Conservation (phyloP, 768 basidiomycete genomes). For the Lactifluus volemus region DNA sequence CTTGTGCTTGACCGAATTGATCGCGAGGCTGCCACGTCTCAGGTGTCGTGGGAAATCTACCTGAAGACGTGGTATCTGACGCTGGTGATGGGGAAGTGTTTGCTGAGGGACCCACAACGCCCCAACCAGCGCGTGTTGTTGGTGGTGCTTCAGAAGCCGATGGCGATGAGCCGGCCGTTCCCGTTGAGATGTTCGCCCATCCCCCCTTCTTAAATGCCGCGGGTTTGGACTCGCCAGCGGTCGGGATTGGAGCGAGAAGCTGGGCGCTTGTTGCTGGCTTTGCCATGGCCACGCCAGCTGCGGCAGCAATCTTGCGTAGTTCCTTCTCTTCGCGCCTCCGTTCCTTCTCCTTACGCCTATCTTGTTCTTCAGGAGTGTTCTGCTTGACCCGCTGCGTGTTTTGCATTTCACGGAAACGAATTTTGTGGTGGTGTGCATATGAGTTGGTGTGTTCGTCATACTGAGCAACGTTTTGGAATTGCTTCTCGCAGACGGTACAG, state of each 20-base stretch:
- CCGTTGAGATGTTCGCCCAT: slow-evolving; percentile 8
- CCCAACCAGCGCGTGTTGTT: slow-evolving; percentile 34
- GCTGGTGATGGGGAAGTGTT: not conserved
- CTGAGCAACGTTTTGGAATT: slow-evolving; percentile 78
- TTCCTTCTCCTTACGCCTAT: slow-evolving; percentile 79
- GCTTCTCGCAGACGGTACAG: slow-evolving; percentile 77
- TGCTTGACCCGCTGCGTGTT: slow-evolving; percentile 47
- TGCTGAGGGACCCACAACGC: slow-evolving; percentile 32
- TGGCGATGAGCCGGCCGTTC: not conserved
- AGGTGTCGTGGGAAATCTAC: not conserved
- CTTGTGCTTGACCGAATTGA: not conserved
- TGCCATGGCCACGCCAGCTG: slow-evolving; percentile 63
- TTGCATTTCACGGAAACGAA: slow-evolving; percentile 76
- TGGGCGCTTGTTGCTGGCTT: slow-evolving; percentile 26
- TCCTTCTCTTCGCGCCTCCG: slow-evolving; percentile 81
- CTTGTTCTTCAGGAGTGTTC: slow-evolving; percentile 57
- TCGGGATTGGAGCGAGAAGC: slow-evolving; percentile 13
- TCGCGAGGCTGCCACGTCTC: not conserved
- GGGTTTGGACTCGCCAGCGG: slow-evolving; percentile 18
- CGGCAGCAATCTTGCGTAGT: slow-evolving; percentile 73
- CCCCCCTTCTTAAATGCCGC: slow-evolving; percentile 29
- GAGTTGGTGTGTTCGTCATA: slow-evolving; percentile 89
- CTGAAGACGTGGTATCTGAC: not conserved
- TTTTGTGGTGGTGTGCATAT: slow-evolving; percentile 81
- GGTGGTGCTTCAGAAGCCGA: slow-evolving; percentile 24